These are phyloP conservation scores for Fraxinus ornus DNA, from an alignment of 305 asterid species.

Conservation along the genomic window DNA sequence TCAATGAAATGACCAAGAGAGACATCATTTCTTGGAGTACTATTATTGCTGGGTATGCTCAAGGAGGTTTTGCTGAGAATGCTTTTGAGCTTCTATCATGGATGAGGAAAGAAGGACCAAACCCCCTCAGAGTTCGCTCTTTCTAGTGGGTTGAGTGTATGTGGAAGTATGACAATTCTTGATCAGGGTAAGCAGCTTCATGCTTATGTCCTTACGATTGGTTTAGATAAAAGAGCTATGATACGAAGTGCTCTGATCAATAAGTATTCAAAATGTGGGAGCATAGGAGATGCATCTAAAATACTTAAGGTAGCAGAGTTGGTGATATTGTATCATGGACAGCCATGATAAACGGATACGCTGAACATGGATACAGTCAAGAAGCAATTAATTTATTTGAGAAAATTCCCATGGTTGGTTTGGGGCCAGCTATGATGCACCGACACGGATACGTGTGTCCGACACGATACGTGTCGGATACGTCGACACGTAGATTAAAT, in stretches of 20 bases:
- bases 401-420: not conserved
- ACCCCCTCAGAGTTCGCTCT: too few species aligned
- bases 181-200: not conserved
- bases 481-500: too few species aligned
- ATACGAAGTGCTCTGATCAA: constrained; percentile 37
- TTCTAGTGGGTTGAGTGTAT: not conserved
- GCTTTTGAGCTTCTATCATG: constrained; percentile 57
- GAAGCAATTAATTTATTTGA: not conserved
- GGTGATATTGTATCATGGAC: not conserved
- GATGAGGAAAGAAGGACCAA: too few species aligned
- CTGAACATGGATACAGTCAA: not conserved
- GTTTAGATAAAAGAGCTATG: constrained; percentile 11
- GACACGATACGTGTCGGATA: too few species aligned
- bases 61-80: constrained; percentile 63
- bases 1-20: constrained; percentile 50
- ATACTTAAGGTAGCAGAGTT: not conserved
- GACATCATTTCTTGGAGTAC: constrained; percentile 83
- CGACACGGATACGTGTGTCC: too few species aligned
- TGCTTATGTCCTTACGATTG: not conserved
- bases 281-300: not conserved
- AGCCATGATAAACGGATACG: not conserved
- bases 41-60: too few species aligned
- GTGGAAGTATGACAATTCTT: not conserved
- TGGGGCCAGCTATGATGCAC: too few species aligned
- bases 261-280: not conserved